These are phyloP conservation scores for Anethum foeniculum DNA, from an alignment of 140 eudicot species.

Conservation along the genomic window DNA sequence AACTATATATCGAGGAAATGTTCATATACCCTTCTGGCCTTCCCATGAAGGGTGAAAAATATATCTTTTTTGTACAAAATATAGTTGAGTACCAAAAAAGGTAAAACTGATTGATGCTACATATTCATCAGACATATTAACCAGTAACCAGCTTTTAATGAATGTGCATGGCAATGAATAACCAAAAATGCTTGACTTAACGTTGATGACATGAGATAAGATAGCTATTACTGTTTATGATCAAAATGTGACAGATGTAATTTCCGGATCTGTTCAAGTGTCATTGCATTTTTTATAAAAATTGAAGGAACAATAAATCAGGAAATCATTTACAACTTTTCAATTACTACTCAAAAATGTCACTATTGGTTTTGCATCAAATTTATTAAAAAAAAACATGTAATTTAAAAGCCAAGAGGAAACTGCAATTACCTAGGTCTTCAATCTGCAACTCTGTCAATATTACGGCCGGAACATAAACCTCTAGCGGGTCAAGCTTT, in stretches of 20 bases:
- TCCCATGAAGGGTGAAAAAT: not conserved
- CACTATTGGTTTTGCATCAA: not conserved
- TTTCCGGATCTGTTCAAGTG: slow-evolving; percentile 1
- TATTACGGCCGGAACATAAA: slow-evolving; percentile 82
- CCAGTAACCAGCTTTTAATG: not conserved
- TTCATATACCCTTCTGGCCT: not conserved
- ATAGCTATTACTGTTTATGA: not conserved
- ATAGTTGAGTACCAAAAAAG: not conserved
- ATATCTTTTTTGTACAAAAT: not conserved
- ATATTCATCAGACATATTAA: not conserved
- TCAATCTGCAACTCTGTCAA: slow-evolving; percentile 80
- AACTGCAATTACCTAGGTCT: slow-evolving; percentile 56
- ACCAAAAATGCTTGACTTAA: not conserved
- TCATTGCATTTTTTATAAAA: not conserved
- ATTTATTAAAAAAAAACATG: slow-evolving; percentile 5
- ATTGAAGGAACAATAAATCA: not conserved
- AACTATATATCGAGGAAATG: not conserved
- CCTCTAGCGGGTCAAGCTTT: slow-evolving; percentile 86
- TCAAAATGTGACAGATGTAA: not conserved
- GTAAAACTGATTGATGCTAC: not conserved
- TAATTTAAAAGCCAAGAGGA: not conserved
- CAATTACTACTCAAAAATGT: not conserved
- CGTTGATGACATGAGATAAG: not conserved
- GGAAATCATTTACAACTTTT: not conserved
- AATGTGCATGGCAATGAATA: not conserved